Conservation (phyloP, 495 filamentous ascomycete genomes). For the Tetracladium marchalianum region DNA sequence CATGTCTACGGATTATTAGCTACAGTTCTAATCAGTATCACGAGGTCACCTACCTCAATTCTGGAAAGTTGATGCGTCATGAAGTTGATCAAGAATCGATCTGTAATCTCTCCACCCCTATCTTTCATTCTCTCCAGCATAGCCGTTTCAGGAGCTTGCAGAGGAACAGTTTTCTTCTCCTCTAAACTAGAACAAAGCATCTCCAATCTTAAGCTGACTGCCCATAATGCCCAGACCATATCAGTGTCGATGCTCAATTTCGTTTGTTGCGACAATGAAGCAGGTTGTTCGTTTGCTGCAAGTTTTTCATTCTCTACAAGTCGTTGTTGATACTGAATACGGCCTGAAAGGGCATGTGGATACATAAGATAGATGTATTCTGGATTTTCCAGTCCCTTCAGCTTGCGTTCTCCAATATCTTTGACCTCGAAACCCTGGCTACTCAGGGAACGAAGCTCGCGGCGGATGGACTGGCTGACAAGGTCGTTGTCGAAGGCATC, state of each 20-base stretch:
- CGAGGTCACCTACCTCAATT: slow-evolving; percentile 65
- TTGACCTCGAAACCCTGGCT: slow-evolving; percentile 95
- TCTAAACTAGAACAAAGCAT: slow-evolving; percentile 84
- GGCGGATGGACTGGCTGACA: slow-evolving; percentile 62
- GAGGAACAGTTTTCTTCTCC: slow-evolving; percentile 49
- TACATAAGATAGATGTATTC: slow-evolving; percentile 92
- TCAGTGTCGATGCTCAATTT: slow-evolving; percentile 56
- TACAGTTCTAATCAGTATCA: slow-evolving; percentile 22
- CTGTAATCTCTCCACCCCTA: slow-evolving; percentile 75
- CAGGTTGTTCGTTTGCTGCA: slow-evolving; percentile 11
- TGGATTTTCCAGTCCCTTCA: slow-evolving; percentile 96
- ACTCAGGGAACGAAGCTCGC: slow-evolving; percentile 76
- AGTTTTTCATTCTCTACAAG: slow-evolving; percentile 13
- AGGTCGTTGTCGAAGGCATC: slow-evolving; percentile 62
- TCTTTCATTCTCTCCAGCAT: slow-evolving; percentile 76
- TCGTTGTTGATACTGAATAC: slow-evolving; percentile 48
- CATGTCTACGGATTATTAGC: slow-evolving; percentile 30
- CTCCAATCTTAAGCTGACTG: slow-evolving; percentile 78
- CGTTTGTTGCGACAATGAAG: slow-evolving; percentile 21
- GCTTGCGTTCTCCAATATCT: slow-evolving; percentile 82
- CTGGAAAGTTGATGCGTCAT: slow-evolving; percentile 89
- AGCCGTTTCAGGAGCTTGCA: slow-evolving; percentile 69
- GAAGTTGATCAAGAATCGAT: slow-evolving; percentile 74
- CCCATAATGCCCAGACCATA: slow-evolving; percentile 83
- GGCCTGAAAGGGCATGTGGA: slow-evolving; percentile 75